phyloP scores from a whole-genome alignment of 1,284 basidiomycete genomes.

The Fomitopsis palustris region DNA sequence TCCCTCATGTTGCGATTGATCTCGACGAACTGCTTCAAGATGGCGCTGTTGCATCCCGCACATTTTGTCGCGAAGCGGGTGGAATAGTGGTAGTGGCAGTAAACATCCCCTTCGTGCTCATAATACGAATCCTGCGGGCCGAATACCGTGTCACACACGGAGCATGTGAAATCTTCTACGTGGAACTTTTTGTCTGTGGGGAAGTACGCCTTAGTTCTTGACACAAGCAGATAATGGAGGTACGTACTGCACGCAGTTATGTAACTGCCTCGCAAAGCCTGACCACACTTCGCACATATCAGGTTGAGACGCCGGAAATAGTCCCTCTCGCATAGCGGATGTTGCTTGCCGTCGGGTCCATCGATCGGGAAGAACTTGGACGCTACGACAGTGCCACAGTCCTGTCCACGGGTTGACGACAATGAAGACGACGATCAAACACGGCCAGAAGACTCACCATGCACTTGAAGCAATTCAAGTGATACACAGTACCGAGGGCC shows the following conservation, averaged over 20 bases:
- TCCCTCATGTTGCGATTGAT: slow-evolving; percentile 98
- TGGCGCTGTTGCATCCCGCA: slow-evolving; percentile 96
- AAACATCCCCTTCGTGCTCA: slow-evolving; percentile 95
- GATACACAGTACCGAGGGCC: slow-evolving; percentile 92
- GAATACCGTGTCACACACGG: slow-evolving; percentile 92
- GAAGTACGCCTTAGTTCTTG: neutral
- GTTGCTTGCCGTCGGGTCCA: slow-evolving; percentile 78
- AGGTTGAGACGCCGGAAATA: slow-evolving; percentile 96
- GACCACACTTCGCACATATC: slow-evolving; percentile 94
- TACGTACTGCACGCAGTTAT: slow-evolving; percentile 97
- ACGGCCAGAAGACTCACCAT: slow-evolving; percentile 54
- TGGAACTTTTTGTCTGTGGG: slow-evolving; percentile 93
- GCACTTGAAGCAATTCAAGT: slow-evolving; percentile 97
- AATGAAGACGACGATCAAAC: slow-evolving; percentile 7
- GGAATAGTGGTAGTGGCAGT: slow-evolving; percentile 97
- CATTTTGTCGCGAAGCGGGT: slow-evolving; percentile 98
- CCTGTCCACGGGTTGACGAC: slow-evolving; percentile 46
- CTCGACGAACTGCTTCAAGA: slow-evolving; percentile 99
- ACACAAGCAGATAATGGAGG: neutral
- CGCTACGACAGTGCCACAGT: slow-evolving; percentile 95
- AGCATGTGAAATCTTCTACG: slow-evolving; percentile 99
- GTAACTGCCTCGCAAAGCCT: slow-evolving; percentile 94
- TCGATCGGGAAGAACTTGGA: slow-evolving; percentile 99
- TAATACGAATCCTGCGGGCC: slow-evolving; percentile 99
- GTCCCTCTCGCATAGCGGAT: slow-evolving; percentile 96